Evolutionary conservation across 306 rosid genomes (phyloP).

Genomic region (Lathyrus oleraceus): DNA sequence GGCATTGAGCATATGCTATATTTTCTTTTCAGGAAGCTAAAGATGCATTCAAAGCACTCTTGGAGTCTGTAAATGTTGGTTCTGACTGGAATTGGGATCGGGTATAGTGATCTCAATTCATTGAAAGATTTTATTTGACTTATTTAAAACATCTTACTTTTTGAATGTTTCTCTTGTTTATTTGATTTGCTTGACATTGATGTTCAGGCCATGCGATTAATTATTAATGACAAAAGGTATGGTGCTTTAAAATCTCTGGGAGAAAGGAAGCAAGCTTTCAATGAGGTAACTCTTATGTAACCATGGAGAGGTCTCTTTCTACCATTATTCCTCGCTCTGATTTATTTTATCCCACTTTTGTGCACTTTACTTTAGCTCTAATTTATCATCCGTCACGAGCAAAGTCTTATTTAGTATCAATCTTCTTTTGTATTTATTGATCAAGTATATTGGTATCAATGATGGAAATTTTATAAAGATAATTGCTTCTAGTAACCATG

Average conservation of each 20-base stretch:
- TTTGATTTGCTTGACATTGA: conserved; percentile 35
- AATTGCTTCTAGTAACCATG: conserved; percentile 11
- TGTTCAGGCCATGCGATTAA: conserved; percentile 82
- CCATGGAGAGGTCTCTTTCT: conserved; percentile 18
- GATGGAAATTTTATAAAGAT: conserved; percentile 11
- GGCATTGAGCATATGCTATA: conserved; percentile 13
- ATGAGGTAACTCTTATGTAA: conserved; percentile 63
- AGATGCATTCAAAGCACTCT: conserved; percentile 76
- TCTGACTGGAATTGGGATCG: conserved; percentile 99
- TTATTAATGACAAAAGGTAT: conserved; percentile 86
- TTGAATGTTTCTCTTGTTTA: conserved; percentile 22
- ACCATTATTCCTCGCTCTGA: background rate
- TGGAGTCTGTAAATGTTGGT: conserved; percentile 84
- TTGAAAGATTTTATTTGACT: conserved; percentile 24
- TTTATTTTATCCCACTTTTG: background rate
- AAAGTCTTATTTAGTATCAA: background rate
- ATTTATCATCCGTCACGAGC: conserved; percentile 13
- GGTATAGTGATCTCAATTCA: conserved; percentile 51
- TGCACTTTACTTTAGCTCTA: conserved; percentile 2
- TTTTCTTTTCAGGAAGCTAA: conserved; percentile 76
- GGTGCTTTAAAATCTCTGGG: conserved; percentile 89
- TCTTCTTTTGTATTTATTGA: conserved; percentile 7
- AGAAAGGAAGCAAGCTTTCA: conserved; percentile 93
- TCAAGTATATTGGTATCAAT: background rate
- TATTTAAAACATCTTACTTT: background rate